Base-by-base conservation (phyloP, 352 stramenopile species). In the Plasmopara viticola region DNA sequence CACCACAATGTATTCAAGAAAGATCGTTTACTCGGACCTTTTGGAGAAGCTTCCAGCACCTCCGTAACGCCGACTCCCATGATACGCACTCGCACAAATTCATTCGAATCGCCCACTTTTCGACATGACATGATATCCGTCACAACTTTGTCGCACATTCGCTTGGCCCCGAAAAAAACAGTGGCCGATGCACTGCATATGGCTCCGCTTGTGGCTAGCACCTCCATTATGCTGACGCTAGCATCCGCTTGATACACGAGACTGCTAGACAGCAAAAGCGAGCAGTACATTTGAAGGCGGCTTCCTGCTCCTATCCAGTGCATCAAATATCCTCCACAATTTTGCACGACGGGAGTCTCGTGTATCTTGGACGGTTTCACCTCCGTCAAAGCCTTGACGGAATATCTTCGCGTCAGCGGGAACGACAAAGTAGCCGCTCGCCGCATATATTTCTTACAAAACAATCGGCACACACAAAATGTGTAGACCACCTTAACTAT, bases 281-380 rank as follows among this genome's bases (percentile, higher is more conserved):
- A 63, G 48, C 76, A 87, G 61, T 87, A 90, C 76, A 90, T 87
- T 41, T 90, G 79, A 54, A 69, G 80, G 35, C 74, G 67, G 33
- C 68, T 86, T 41, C 68, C 77, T 6, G 60, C 62, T 15, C 79
- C 77, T 41, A 90, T 62, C 74, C 72, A 87, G 25, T 58, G 57
- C 72, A 87, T 83, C 40, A 78, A 47, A 12, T 55, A 44, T 18
- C 58, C 66, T 0, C 80, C 77, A 17, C 73, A 79, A 50, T 79
- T 67, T 50, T 67, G 52, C 33, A 81, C 79, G 20, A 90, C 58
- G 1, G 58, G 44, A 9, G 72, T 78, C 56, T 87, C 79, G 40
- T 79, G 63, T 34, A 84, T 54, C 20, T 76, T 74, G 17, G 63
- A 68, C 18, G 38, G 70, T 38, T 69, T 53, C 14, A 71, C 53